Base-by-base conservation (phyloP, 345 rosid species). In the Jatropha curcas region DNA sequence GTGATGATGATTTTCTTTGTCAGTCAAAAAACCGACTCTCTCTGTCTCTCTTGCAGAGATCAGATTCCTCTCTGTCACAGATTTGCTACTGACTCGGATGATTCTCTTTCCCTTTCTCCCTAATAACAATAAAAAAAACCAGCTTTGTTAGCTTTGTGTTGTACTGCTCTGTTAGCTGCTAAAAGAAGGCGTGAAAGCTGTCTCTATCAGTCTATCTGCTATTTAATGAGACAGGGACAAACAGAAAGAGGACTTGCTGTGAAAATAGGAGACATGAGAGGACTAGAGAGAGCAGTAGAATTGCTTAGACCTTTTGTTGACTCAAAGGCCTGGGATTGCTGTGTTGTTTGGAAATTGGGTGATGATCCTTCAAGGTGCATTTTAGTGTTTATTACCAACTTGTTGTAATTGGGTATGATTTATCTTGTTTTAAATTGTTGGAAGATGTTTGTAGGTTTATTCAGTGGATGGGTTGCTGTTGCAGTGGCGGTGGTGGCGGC, bases 391-490 rank as follows among this genome's bases (percentile, higher is more conserved):
- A 3, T 13, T 9, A 33, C 58, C 1, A n/a, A n/a, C 17, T 43
- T 19, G 41, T 37, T 70, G 4, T n/a, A n/a, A n/a, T n/a, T n/a
- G n/a, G n/a, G n/a, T n/a, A n/a, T n/a, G 24, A 7, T 60, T 65
- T 28, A 9, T 48, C 61, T 50, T 24, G n/a, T n/a, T n/a, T n/a
- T n/a, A n/a, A n/a, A 55, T 71, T 59, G 30, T 17, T 69, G 16
- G 46, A 20, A 33, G 45, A 5, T 43, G 51, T 33, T 56, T 39
- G 65, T 72, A 94, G 97, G 91, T 90, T 87, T 72, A 70, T 94
- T 12, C 92, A 89, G 60, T 89, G 96, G 98, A 72, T 83, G 59
- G 97, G 86, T 64, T 94, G 98, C 72, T 89, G 97, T 66, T 94
- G 97, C 71, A 74, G 86, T 74, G 92, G 79, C 7, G 72, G 60